Evolutionary conservation across 2,329 filamentous ascomycete genomes (phyloP).

Genomic region (Endoconidiophora polonica): DNA sequence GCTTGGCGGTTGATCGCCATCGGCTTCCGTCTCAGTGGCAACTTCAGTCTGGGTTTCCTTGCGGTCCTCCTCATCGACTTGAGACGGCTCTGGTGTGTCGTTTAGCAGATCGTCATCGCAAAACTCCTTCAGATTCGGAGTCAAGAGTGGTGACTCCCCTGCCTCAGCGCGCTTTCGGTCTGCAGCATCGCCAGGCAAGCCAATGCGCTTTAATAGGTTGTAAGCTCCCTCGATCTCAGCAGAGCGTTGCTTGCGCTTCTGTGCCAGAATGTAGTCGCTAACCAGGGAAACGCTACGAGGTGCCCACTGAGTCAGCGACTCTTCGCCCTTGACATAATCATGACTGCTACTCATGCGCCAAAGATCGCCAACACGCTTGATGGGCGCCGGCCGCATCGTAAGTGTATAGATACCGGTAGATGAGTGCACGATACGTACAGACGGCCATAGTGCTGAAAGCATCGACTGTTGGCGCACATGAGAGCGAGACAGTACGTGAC

Average conservation of each 20-base stretch:
- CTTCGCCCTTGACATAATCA: slow-evolving; percentile 93
- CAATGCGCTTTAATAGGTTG: slow-evolving; percentile 44
- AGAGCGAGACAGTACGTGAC: slow-evolving; percentile 69
- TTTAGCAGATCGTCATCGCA: slow-evolving; percentile 39
- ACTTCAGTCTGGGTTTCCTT: slow-evolving; percentile 15
- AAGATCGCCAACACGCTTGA: slow-evolving; percentile 79
- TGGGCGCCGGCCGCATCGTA: slow-evolving; percentile 69
- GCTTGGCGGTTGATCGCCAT: background rate
- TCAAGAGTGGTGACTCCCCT: slow-evolving; percentile 16
- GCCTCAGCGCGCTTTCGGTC: slow-evolving; percentile 18
- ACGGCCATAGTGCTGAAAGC: slow-evolving; percentile 75
- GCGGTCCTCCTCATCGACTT: slow-evolving; percentile 22
- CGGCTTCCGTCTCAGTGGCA: slow-evolving; percentile 15
- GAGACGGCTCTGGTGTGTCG: slow-evolving; percentile 38
- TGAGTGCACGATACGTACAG: slow-evolving; percentile 70
- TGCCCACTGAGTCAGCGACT: slow-evolving; percentile 67
- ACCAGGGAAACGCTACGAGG: slow-evolving; percentile 81
- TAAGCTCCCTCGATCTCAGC: slow-evolving; percentile 67
- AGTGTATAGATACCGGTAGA: slow-evolving; percentile 76
- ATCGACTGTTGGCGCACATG: slow-evolving; percentile 78
- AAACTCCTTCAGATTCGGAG: slow-evolving; percentile 15
- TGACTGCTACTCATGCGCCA: slow-evolving; percentile 94
- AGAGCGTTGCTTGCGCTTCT: slow-evolving; percentile 55
- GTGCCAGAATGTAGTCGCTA: slow-evolving; percentile 64
- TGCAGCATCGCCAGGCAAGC: slow-evolving; percentile 18